phyloP scores from a whole-genome alignment of 441 rosid genomes.

The Erodium texanum region DNA sequence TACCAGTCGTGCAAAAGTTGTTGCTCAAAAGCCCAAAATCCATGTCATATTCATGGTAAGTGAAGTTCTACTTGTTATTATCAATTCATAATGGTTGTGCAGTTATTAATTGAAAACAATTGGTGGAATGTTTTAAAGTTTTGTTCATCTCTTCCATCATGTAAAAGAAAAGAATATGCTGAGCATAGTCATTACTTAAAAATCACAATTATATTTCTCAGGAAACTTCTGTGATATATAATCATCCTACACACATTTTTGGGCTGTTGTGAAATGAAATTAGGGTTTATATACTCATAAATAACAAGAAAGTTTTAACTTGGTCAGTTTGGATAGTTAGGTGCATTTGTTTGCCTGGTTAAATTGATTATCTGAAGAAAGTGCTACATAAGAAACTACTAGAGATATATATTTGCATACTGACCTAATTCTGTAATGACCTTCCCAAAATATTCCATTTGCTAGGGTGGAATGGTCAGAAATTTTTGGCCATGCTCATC shows the following conservation, averaged over 20 bases:
- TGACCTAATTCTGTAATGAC: neutral
- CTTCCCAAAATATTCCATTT: neutral
- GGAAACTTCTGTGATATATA: neutral
- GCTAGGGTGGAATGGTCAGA: neutral
- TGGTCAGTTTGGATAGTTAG: neutral
- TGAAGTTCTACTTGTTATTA: neutral
- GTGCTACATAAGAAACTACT: neutral
- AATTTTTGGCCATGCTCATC: too few species aligned
- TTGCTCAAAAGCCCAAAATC: constrained; percentile 85
- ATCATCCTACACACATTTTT: neutral
- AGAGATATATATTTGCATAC: neutral
- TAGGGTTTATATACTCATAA: neutral
- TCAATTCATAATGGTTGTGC: neutral
- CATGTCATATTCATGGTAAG: constrained; percentile 86
- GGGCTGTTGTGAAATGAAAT: neutral
- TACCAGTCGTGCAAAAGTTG: constrained; percentile 91
- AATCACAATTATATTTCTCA: neutral
- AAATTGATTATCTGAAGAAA: neutral
- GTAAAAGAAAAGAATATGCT: neutral
- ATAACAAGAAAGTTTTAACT: neutral
- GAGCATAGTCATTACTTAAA: neutral
- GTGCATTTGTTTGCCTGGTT: neutral
- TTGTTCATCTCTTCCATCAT: neutral
- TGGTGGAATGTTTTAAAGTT: neutral
- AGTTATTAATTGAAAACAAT: neutral